Evolutionary conservation across 2,329 filamentous ascomycete species (phyloP), one percentile per base, ranked within the genome.

Genomic region (Raffaelea albimanens): DNA sequence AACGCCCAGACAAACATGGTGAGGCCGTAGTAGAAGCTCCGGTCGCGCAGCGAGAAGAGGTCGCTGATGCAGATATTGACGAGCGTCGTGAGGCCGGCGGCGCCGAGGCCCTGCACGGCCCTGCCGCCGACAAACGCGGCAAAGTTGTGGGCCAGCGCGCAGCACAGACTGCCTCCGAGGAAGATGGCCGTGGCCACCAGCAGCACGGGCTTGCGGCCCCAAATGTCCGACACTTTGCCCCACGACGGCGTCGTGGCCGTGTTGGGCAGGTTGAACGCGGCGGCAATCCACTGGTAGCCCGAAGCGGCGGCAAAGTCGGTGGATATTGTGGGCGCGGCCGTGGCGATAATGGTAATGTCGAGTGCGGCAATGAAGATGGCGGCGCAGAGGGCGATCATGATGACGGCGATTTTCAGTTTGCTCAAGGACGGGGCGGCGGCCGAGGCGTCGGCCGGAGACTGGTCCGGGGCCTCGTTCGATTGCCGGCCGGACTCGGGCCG

Each of bases 281-380:
- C 79, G 11, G 85, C 85, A 52, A 90, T 82, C 86, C 85, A 89
- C 40, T 81, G 76, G 64, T 88, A 89, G 19, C 83, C 84, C 14
- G 75, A 68, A 16, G 75, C 68, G 7, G 83, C 84, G 36, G 79
- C 58, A 48, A 90, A 75, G 50, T 83, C 70, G 31, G 63, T 63
- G 9, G 76, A 71, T 53, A 86, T 85, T 13, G 77, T 78, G 0
- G 82, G 81, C 7, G 84, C 69, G 11, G 81, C 79, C 0, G 82
- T 84, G 13, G 82, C 73, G 53, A 85, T 69, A 57, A 84, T 80
- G 22, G 80, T 83, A 43, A 70, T 63, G 56, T 78, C 74, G 45
- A 78, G 64, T 1, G 74, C 73, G 3, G 73, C 72, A 34, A 77
- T 66, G 60, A 76, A 75, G 14, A 76, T 49, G 13, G 58, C 46